A percentile compares a stretch with the other conserved stretches of the same genome.
phyloP scores from a whole-genome alignment of 2,329 filamentous ascomycete genomes.

The Akanthomyces uredinophilus region DNA sequence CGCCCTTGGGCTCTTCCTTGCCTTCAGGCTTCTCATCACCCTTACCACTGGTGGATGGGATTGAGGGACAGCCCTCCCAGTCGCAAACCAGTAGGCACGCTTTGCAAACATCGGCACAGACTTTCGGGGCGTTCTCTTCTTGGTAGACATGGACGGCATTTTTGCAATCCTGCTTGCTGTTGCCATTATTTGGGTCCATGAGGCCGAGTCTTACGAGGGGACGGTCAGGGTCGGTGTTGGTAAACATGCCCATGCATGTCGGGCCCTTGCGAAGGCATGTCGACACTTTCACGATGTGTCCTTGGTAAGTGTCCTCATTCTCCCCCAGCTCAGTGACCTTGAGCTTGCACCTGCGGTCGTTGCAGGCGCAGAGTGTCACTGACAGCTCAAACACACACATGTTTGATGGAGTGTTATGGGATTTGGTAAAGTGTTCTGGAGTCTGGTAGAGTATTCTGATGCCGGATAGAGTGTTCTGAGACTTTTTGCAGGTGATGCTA shows the following conservation, averaged over 20 bases:
- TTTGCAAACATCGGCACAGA: too few species aligned
- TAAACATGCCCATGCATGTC: conserved; percentile 14
- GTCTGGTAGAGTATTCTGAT: too few species aligned
- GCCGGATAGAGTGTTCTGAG: too few species aligned
- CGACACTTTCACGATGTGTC: not conserved
- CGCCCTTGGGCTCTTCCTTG: too few species aligned
- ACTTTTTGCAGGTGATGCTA: too few species aligned
- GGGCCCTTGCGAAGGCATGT: not conserved
- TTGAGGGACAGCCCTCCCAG: too few species aligned
- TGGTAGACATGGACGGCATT: not conserved
- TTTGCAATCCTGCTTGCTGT: conserved; percentile 17
- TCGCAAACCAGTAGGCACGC: too few species aligned
- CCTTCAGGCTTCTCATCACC: too few species aligned
- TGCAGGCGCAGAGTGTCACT: not conserved
- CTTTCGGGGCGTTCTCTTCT: too few species aligned
- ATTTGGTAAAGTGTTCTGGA: too few species aligned
- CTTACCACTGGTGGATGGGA: too few species aligned
- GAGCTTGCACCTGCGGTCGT: not conserved
- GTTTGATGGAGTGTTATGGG: too few species aligned
- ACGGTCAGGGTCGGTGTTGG: conserved; percentile 13
- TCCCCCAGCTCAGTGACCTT: not conserved
- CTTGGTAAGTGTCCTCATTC: not conserved
- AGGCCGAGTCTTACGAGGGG: conserved; percentile 10
- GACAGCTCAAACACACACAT: not conserved
- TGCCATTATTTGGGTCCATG: conserved; percentile 14